Evolutionary conservation across 306 rosid species (phyloP), one percentile per base, ranked within the genome.

Genomic region (Alnus glutinosa): DNA sequence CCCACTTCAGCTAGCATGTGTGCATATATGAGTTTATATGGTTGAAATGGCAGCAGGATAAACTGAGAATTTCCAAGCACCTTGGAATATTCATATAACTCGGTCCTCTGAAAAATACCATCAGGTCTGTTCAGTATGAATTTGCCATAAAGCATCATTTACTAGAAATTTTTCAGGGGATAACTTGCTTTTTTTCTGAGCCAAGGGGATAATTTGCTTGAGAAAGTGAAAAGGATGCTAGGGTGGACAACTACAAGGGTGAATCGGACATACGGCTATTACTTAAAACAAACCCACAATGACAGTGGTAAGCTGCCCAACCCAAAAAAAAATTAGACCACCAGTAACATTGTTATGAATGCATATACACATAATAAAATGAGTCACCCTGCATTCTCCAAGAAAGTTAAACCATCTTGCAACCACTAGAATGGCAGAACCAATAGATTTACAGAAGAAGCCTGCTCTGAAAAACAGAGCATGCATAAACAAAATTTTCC

Each of bases 1-100:
- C 98, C 98, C 71, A 94, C 90, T 89, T 94, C 97, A 64, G 93
- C 98, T 62, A 94, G 89, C 98, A 94, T 94, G 86, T 89, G 77
- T 11, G 98, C 98, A 83, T 94, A 92, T 73, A 92, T 59, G 72
- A 94, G 93, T 89, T 92, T 94, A 91, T 94, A 94, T 51, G 98
- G 98, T 64, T 91, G 97, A 83, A 94, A 92, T 19, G 97, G 87
- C 77, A 83, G 92, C 81, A 94, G 86, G 63, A 90, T 83, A 85
- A 89, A 94, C 92, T 94, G 98, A 73, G 98, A 92, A 83, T 92
- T 94, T 71, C 98, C 98, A 77, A 89, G 92, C 81, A 94, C 89
- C 88, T 90, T 94, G 2, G 98, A 91, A 71, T 94, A 92, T 85
- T 94, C 98, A 9, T 94, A 94, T 72, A 94, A 79, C 81, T 94